Base-by-base conservation (phyloP, 352 stramenopile genomes). In the Globisporangium heterothallicum region DNA sequence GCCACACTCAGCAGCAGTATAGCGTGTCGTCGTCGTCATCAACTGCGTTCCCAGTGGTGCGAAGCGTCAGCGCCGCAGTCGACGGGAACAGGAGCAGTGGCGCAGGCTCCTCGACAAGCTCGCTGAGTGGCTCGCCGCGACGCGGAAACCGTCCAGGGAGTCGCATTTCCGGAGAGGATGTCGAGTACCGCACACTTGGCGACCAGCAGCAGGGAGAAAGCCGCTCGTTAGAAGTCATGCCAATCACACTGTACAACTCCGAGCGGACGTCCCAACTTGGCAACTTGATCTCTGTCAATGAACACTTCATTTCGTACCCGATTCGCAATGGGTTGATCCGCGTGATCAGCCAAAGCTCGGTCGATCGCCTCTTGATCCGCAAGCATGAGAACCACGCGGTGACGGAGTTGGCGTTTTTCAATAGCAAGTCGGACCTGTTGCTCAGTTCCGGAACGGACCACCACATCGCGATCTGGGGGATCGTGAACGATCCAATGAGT, bases 271-370 rank as follows among this genome's bases (percentile, higher is more conserved):
- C 80, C 45, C 74, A 84, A 53, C 58, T 84, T 36, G 83, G 83
- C 10, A 88, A 67, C 53, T 68, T 93, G 32, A 81, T 93, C 25
- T 85, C 76, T 9, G 78, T 93, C 30, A 93, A 88, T 54, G 71
- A 89, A 38, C 65, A 91, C 32, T 93, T 88, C 64, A 91, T 93
- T 49, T 88, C 79, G 59, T 93, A 93, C 63, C 83, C 83, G 42
- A 93, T 90, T 42, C 72, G 79, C 24, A 91, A 91, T 49, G 83
- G 83, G 8, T 63, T 93, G 38, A 87, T 93, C 38, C 83, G 83
- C n/a, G 72, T 93, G 14, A 86, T 93, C 34, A 86, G 73, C 52
- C 80, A 93, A 61, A 84, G 67, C 54, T 88, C 80, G 1, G 83
- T 86, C 3, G 74, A 90, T 42, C 67, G 83, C 24, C 45, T 90